Evolutionary conservation across 2,329 filamentous ascomycete species (phyloP).

Genomic region (Microsporum ferrugineum): DNA sequence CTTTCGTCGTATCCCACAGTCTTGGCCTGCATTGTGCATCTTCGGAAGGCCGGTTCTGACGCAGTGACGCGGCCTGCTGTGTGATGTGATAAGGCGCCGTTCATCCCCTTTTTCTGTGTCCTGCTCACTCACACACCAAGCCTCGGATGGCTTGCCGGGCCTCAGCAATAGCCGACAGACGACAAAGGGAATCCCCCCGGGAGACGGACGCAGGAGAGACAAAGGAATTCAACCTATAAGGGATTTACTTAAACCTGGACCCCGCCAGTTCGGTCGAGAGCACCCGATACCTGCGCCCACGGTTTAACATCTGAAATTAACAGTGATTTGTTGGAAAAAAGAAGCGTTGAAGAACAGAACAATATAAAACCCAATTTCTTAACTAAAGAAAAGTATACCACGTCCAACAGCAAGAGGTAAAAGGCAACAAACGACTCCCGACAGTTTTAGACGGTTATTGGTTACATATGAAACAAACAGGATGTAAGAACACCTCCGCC

Average conservation of each 20-base stretch:
- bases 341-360: neutral
- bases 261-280: neutral
- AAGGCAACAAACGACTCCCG: neutral
- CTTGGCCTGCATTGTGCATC: neutral
- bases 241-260: neutral
- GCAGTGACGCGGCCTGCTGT: neutral
- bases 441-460: neutral
- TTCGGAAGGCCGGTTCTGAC: neutral
- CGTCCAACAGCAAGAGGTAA: neutral
- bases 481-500: neutral
- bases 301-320: neutral
- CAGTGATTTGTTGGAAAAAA: neutral
- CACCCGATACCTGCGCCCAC: neutral
- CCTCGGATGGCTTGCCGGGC: neutral
- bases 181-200: neutral
- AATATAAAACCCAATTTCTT: neutral
- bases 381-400: neutral
- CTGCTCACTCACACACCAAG: neutral
- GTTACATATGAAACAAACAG: constrained; percentile 1
- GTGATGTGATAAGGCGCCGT: neutral
- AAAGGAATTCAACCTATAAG: neutral
- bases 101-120: neutral
- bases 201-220: neutral
- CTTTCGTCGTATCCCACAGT: neutral
- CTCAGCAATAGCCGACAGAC: neutral